Base-by-base conservation (phyloP, 345 rosid genomes). In the Microcos paniculata region DNA sequence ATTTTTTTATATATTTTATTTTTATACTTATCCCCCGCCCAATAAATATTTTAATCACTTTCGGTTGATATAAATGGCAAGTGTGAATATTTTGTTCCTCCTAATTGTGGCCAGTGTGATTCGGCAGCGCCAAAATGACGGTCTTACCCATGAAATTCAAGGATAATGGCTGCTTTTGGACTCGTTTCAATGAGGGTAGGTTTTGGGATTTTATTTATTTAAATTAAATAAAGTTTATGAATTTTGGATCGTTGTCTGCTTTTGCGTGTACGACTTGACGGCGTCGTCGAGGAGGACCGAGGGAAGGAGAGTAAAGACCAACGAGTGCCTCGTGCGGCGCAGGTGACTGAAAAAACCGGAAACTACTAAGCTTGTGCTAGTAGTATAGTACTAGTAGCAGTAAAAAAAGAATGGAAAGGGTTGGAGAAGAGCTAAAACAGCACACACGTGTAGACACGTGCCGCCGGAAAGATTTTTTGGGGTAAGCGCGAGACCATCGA, bases 401-500 rank as follows among this genome's bases (percentile, higher is more conserved):
- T n/a, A n/a, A n/a, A n/a, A n/a, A n/a, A n/a, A n/a, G n/a, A n/a
- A n/a, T n/a, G n/a, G n/a, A n/a, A n/a, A n/a, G n/a, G n/a, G n/a
- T n/a, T n/a, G n/a, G n/a, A n/a, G n/a, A n/a, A n/a, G n/a, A n/a
- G n/a, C n/a, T n/a, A n/a, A 80, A 76, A 73, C 70, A 35, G 35
- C 56, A 63, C 64, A 35, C 79, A 77, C 73, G 81, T 72, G 80
- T 79, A 73, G 78, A 76, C 72, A 77, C 77, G 62, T 82, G 82
- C 80, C 78, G 78, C 55, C 23, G 67, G 8, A 35, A 4, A 75
- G 38, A 62, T 71, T 59, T 75, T 79, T 49, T 11, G 59, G 73
- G 80, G 83, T 79, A 79, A 16, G 74, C 76, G 81, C 78, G 85
- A 76, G 79, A 78, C 84, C 79, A 79, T 69, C 28, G 82, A 81